phyloP scores from a whole-genome alignment of 306 rosid genomes.

The Prunus padus region DNA sequence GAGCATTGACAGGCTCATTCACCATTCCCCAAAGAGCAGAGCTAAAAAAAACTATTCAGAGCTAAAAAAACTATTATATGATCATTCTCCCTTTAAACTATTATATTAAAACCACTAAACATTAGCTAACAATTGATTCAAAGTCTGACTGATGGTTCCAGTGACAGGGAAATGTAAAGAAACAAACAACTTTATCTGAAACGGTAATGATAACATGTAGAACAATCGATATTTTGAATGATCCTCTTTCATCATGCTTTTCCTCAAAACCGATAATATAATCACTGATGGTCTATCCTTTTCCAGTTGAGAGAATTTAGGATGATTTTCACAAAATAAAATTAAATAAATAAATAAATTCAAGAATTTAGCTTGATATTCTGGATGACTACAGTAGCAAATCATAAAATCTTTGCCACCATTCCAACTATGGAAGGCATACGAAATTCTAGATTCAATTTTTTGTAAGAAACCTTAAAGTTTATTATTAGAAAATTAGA shows the following conservation, averaged over 20 bases:
- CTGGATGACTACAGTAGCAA: not conserved
- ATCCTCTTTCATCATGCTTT: not conserved
- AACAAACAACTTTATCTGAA: not conserved
- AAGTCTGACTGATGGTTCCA: not conserved
- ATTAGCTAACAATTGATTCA: not conserved
- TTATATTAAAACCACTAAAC: too few relatives aligned
- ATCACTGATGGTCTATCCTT: not conserved
- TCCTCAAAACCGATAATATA: not conserved
- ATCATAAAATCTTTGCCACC: not conserved
- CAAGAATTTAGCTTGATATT: not conserved
- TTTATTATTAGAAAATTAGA: not conserved
- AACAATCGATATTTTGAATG: not conserved
- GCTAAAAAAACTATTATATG: not conserved
- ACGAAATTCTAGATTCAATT: not conserved
- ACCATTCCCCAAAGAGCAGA: not conserved
- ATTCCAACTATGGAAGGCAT: not conserved
- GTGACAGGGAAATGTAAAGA: not conserved
- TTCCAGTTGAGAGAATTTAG: not conserved
- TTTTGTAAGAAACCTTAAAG: not conserved
- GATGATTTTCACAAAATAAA: not conserved
- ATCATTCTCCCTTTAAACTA: not conserved
- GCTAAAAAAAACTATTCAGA: not conserved
- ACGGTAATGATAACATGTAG: not conserved
- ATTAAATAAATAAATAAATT: not conserved
- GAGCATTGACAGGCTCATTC: not conserved